Percentiles rank a stretch among this genome's conserved stretches.
Conservation (phyloP, 768 basidiomycete species). For the Suillus ampliporus region DNA sequence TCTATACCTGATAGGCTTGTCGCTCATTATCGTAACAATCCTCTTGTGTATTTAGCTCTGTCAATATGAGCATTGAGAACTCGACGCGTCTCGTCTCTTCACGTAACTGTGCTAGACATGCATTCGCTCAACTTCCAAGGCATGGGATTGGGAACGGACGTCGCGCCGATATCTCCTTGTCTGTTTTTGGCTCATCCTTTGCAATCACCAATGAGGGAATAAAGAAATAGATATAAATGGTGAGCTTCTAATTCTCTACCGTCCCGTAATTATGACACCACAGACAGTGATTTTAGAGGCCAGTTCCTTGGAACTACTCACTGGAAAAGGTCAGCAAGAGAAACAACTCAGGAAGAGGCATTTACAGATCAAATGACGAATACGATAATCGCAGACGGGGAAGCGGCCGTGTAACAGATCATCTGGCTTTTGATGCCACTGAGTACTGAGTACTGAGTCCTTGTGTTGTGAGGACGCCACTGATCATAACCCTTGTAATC, state of each 20-base stretch:
- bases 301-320: no score
- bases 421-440: no score
- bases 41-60: neutral
- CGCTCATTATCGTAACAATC: neutral
- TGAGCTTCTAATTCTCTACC: neutral
- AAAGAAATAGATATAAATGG: conserved; percentile 2
- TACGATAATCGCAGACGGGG: no score
- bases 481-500: no score
- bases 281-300: no score
- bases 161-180: neutral
- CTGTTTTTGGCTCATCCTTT: neutral
- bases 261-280: neutral
- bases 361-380: no score
- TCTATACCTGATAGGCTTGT: conserved; percentile 6
- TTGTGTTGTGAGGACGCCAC: no score
- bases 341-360: no score
- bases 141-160: neutral
- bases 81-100: neutral
- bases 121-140: neutral
- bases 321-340: no score
- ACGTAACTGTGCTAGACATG: neutral
- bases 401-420: no score
- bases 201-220: neutral
- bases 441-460: no score
- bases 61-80: neutral